These are phyloP conservation scores for Geoglossum cookeanum DNA, from an alignment of 2,329 filamentous ascomycete species.

Conservation along the genomic window DNA sequence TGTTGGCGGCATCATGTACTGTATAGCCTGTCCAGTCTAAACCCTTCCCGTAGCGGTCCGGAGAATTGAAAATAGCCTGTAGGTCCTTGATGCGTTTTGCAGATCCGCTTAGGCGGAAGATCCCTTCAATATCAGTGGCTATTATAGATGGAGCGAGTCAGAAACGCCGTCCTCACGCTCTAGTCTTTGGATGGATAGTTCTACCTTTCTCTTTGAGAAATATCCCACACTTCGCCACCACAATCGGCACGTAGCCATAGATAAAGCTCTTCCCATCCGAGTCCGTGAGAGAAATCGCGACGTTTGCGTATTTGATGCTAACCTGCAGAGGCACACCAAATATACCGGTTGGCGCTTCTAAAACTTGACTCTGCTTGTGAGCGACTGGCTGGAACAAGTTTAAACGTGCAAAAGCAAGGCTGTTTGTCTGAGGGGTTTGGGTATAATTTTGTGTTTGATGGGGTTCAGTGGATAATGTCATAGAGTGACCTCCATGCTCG, in stretches of 20 bases:
- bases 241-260: slow-evolving; percentile 95
- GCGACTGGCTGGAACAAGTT: neutral
- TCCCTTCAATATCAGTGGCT: slow-evolving; percentile 92
- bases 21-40: slow-evolving; percentile 95
- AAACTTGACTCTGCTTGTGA: neutral
- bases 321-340: slow-evolving; percentile 86
- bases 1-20: slow-evolving; percentile 94
- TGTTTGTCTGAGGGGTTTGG: neutral
- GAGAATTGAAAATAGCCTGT: slow-evolving; percentile 79
- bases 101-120: slow-evolving; percentile 87
- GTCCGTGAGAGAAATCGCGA: slow-evolving; percentile 89
- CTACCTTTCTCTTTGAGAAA: slow-evolving; percentile 94
- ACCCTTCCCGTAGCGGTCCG: slow-evolving; percentile 88
- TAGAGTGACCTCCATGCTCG: neutral
- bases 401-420: neutral
- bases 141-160: slow-evolving; percentile 1
- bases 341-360: slow-evolving; percentile 45
- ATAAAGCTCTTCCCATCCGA: slow-evolving; percentile 89
- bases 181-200: slow-evolving; percentile 14
- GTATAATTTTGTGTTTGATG: neutral
- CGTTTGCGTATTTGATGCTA: slow-evolving; percentile 94
- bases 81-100: slow-evolving; percentile 98
- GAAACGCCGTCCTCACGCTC: neutral
- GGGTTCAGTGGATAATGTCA: neutral
- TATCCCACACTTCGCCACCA: slow-evolving; percentile 94